Evolutionary conservation across 805 yeast genomes (phyloP), one percentile per base, ranked within the genome.

Genomic region (Zygoascus biomembranicola): DNA sequence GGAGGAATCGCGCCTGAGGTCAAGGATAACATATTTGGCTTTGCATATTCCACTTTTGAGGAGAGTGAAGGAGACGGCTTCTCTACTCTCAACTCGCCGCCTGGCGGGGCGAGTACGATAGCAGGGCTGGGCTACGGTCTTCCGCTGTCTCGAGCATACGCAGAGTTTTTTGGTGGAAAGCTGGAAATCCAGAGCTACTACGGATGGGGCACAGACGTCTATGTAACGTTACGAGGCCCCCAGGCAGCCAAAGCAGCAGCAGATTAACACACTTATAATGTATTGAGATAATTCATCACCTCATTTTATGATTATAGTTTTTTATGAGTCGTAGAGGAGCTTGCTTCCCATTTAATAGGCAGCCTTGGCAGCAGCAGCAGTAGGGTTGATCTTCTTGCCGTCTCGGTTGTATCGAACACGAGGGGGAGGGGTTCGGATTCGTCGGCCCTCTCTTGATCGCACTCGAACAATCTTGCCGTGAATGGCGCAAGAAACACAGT

Each of bases 381-480:
- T 85, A 73, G 99, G 97, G 77, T 88, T 84, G 72, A 94, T 95
- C 79, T 85, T 90, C 85, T 85, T 92, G 71, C 87, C 96, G 65
- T 74, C 77, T 73, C 84, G 81, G 87, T 83, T 87, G 89, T 87
- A 94, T 83, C 99, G 92, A 79, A 85, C 96, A 80, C 99, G 90
- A 73, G 84, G 90, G 69, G 99, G 99, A 65, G 99, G 98, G 77
- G 98, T 73, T 85, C 99, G 90, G 80, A 87, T 77, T 80, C 94
- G 92, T 85, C 99, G 94, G 83, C 90, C 95, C 69, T 85, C 81
- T 83, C 98, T 87, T 65, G 98, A 94, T 85, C 99, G 94, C 69
- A 94, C 99, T 83, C 99, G 94, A 73, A 94, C 99, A 71, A 94
- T 87, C 89, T 96, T 94, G 79, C 97, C 95, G 85, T 94, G 99